Percentiles rank a stretch among this genome's conserved stretches.
phyloP scores from a whole-genome alignment of 768 basidiomycete species.

The Amanita inopinata region DNA sequence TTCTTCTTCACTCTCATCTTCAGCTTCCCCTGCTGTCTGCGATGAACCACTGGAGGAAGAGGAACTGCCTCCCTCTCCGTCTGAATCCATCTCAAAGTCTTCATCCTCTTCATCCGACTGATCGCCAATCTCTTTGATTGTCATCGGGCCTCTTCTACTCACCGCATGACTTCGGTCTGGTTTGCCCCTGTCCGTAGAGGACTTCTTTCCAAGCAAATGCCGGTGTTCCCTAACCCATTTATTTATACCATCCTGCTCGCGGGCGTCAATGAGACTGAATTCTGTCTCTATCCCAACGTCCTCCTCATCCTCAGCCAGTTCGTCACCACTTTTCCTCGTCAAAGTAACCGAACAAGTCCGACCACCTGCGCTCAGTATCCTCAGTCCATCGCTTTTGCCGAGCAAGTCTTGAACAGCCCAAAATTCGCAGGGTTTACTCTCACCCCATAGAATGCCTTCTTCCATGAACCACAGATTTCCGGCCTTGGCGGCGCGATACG shows the following conservation, averaged over 20 bases:
- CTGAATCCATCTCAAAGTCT: slow-evolving; percentile 23
- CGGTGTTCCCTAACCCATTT: slow-evolving; percentile 56
- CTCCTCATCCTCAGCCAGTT: slow-evolving; percentile 21
- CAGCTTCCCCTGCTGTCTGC: slow-evolving; percentile 20
- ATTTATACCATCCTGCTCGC: slow-evolving; percentile 54
- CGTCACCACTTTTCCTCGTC: slow-evolving; percentile 24
- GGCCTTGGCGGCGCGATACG: slow-evolving; percentile 61
- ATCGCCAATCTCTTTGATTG: slow-evolving; percentile 25
- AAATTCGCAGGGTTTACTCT: slow-evolving; percentile 70
- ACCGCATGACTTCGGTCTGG: slow-evolving; percentile 11
- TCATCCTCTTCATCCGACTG: slow-evolving; percentile 40
- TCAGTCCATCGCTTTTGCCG: slow-evolving; percentile 36
- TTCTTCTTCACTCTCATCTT: slow-evolving; percentile 18
- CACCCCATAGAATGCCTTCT: slow-evolving; percentile 63
- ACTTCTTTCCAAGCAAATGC: slow-evolving; percentile 43
- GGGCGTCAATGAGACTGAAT: slow-evolving; percentile 64
- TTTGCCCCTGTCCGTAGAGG: slow-evolving; percentile 10
- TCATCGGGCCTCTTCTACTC: slow-evolving; percentile 23
- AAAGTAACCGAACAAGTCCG: slow-evolving; percentile 58
- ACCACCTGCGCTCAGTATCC: slow-evolving; percentile 48
- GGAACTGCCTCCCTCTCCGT: slow-evolving; percentile 16
- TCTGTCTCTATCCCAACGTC: slow-evolving; percentile 49
- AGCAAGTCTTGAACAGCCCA: slow-evolving; percentile 57
- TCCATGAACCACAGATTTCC: slow-evolving; percentile 67
- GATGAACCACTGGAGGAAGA: slow-evolving; percentile 14